phyloP scores from a whole-genome alignment of 1,284 basidiomycete species.

The Ustilago crameri region DNA sequence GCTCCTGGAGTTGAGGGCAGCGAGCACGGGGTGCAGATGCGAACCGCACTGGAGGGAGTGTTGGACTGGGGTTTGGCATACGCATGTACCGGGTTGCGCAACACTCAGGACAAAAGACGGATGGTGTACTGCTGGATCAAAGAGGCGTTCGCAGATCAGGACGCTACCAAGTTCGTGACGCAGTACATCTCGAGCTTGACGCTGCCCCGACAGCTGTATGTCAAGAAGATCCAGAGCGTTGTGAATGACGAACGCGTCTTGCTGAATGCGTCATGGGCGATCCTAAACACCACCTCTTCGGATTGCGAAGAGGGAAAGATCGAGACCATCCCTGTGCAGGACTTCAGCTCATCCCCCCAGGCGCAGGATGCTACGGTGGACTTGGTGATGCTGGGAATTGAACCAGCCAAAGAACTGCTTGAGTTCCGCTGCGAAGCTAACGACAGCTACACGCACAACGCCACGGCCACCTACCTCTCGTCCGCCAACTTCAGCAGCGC shows the following conservation, averaged over 20 bases:
- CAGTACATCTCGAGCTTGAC: conserved; percentile 25
- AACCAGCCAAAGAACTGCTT: conserved; percentile 16
- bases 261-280: conserved; percentile 33
- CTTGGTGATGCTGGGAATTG: conserved; percentile 32
- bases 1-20: conserved; percentile 9
- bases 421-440: conserved; percentile 16
- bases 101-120: conserved; percentile 13
- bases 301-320: conserved; percentile 1
- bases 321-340: conserved; percentile 13
- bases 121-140: conserved; percentile 41
- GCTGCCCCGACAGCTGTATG: conserved; percentile 27
- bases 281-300: conserved; percentile 15
- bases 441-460: conserved; percentile 8
- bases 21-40: conserved; percentile 12
- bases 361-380: conserved; percentile 11
- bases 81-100: conserved; percentile 28
- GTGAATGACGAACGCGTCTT: conserved; percentile 20
- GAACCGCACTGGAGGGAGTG: conserved; percentile 23
- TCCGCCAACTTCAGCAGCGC: conserved; percentile 2
- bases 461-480: background rate
- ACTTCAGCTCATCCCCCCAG: conserved; percentile 5
- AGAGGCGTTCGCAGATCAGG: conserved; percentile 31
- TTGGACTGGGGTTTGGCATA: conserved; percentile 38
- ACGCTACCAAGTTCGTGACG: conserved; percentile 25
- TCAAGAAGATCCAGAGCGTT: conserved; percentile 22